Evolutionary conservation across 345 rosid species (phyloP).

Genomic region (Eucalyptus tenuipes): DNA sequence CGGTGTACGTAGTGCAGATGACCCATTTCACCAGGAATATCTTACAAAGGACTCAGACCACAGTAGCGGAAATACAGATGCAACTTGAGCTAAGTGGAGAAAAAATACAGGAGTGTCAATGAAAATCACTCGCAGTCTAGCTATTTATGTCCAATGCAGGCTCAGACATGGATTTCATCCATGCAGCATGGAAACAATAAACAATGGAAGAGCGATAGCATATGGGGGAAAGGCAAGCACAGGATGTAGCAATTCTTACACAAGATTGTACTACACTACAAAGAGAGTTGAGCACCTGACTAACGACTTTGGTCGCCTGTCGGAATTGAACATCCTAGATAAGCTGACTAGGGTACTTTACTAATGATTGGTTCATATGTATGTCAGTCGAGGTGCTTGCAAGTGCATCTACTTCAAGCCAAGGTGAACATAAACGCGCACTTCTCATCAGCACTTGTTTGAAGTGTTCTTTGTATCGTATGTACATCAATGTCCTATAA

Average conservation of each 20-base stretch:
- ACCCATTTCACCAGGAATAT: slow-evolving; percentile 77
- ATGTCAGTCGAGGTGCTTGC: neutral
- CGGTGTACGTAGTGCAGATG: slow-evolving; percentile 57
- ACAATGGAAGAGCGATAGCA: neutral
- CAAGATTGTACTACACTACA: neutral
- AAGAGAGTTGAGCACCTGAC: neutral
- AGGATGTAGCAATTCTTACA: neutral
- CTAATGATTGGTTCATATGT: neutral
- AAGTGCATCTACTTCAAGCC: neutral
- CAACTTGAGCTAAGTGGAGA: neutral
- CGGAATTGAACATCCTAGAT: neutral
- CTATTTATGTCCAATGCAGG: neutral
- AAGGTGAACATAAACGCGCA: neutral
- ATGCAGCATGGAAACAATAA: neutral
- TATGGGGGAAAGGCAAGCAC: neutral
- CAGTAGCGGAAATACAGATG: neutral
- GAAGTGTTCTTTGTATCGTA: neutral
- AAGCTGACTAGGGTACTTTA: neutral
- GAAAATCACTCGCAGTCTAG: neutral
- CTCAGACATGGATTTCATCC: neutral
- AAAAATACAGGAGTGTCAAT: neutral
- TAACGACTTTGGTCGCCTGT: neutral
- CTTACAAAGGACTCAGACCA: slow-evolving; percentile 22
- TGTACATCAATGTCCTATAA: neutral
- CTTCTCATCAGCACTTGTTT: neutral